Base-by-base conservation (phyloP, 129 eudicot species). In the Pulicaria dysenterica region DNA sequence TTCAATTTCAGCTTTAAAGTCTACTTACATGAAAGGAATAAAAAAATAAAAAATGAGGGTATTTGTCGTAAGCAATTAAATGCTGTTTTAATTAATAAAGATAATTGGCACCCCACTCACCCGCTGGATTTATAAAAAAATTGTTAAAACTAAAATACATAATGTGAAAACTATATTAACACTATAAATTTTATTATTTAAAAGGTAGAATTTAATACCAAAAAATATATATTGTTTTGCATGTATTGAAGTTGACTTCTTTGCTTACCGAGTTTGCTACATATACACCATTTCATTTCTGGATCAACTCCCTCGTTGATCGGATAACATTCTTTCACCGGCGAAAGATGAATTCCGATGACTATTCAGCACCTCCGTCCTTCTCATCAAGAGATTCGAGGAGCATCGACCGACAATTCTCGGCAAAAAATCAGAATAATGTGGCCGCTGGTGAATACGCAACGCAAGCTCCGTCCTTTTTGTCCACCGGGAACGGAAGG, bases 331-430 rank as follows among this genome's bases (percentile, higher is more conserved):
- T 38, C 6, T 13, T 3, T 39, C 45, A 60, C 17, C 66, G 4
- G n/a, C 9, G 19, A 7, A 40, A 60, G 38, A 60, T 60, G 66
- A 24, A n/a, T 60, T 39, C 66, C 31, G 46, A 24, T 31, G 66
- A 39, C 47, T n/a, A 60, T 4, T 60, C 66, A 60, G 24, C 66
- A 38, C 66, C 66, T 38, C 66, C 66, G 0, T 60, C 66, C 11
- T 60, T 38, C 9, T 13, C 46, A 13, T 61, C 48, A 19, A 46
- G 67, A 6, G 67, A 31, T 61, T 39, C 31, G 47, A 61, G 67
- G 24, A 14, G 12, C 67, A 4, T 61, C 0, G 31, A 61, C 1
- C 67, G 46, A 13, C 31, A 34, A 15, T 58, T 8, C 42, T 41
- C 24, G 12, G 3, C 67, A 14, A 37, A 61, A 0, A 2, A 61